Evolutionary conservation across 345 rosid species (phyloP).

Genomic region (Salix viminalis): DNA sequence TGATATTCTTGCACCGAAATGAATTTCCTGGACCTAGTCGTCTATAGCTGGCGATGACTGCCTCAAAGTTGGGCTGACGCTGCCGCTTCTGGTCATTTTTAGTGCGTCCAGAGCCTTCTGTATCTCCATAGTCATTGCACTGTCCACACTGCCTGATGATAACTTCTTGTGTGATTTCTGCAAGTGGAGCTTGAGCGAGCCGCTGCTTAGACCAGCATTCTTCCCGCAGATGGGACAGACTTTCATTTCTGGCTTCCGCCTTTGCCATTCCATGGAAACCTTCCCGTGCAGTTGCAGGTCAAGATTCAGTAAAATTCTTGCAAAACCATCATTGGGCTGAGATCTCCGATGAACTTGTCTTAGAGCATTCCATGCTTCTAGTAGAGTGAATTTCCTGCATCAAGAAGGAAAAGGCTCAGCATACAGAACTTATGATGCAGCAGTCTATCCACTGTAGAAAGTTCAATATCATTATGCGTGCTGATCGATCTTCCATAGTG

Average conservation of each 20-base stretch:
- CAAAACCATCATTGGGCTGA: constrained; percentile 96
- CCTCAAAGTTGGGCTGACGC: constrained; percentile 55
- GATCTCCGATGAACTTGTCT: constrained; percentile 88
- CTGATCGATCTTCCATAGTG: background rate
- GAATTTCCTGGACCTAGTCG: constrained; percentile 5
- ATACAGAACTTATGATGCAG: background rate
- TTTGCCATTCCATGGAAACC: constrained; percentile 96
- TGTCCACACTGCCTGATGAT: constrained; percentile 94
- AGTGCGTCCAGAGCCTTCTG: constrained; percentile 86
- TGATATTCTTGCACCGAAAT: background rate
- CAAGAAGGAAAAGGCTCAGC: background rate
- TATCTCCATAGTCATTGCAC: constrained; percentile 99
- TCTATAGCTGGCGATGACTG: constrained; percentile 45
- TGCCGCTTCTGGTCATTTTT: constrained; percentile 58
- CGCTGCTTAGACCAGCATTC: constrained; percentile 89
- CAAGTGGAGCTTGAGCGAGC: constrained; percentile 87
- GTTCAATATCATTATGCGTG: background rate
- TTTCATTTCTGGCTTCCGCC: constrained; percentile 74
- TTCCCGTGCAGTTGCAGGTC: constrained; percentile 71
- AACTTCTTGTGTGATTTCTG: constrained; percentile 83
- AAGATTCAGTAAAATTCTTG: constrained; percentile 53
- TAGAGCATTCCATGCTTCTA: constrained; percentile 74
- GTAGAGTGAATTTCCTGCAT: constrained; percentile 63
- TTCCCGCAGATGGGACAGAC: constrained; percentile 93
- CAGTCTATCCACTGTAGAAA: background rate